A percentile compares a stretch with the other conserved stretches of the same genome.
These are phyloP conservation scores for Aspergillus eucalypticola DNA, from an alignment of 2,329 filamentous ascomycete species.

Conservation along the genomic window DNA sequence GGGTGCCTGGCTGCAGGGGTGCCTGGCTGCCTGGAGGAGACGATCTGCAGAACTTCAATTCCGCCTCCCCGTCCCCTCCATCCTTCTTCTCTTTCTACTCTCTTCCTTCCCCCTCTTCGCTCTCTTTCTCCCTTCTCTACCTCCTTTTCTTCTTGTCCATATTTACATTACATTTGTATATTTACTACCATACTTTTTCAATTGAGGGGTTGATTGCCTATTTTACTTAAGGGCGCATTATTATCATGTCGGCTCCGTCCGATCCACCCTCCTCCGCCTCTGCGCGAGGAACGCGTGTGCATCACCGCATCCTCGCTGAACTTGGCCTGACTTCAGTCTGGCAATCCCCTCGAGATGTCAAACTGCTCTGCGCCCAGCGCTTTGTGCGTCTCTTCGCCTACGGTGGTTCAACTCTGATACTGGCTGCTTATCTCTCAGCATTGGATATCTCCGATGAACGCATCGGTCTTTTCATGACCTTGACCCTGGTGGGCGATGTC, in stretches of 20 bases:
- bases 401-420: conserved; percentile 60
- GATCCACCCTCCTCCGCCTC: not conserved
- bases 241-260: not conserved
- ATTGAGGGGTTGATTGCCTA: not conserved
- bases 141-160: not conserved
- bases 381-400: conserved; percentile 64
- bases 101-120: not conserved
- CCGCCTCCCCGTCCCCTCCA: not conserved
- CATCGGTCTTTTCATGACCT: conserved; percentile 66
- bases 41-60: not conserved
- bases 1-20: not conserved
- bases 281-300: not conserved
- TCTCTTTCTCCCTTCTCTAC: no score
- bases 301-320: conserved; percentile 26
- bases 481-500: conserved; percentile 64
- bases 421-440: conserved; percentile 62
- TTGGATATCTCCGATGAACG: conserved; percentile 58
- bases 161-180: no score
- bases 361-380: conserved; percentile 43
- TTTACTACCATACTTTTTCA: not conserved
- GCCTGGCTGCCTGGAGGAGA: not conserved
- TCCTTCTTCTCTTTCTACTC: not conserved
- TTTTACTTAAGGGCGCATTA: no score
- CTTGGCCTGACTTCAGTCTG: conserved; percentile 41
- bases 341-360: conserved; percentile 39